Base-by-base conservation (phyloP, 2,329 filamentous ascomycete genomes). In the Pyricularia sp. region DNA sequence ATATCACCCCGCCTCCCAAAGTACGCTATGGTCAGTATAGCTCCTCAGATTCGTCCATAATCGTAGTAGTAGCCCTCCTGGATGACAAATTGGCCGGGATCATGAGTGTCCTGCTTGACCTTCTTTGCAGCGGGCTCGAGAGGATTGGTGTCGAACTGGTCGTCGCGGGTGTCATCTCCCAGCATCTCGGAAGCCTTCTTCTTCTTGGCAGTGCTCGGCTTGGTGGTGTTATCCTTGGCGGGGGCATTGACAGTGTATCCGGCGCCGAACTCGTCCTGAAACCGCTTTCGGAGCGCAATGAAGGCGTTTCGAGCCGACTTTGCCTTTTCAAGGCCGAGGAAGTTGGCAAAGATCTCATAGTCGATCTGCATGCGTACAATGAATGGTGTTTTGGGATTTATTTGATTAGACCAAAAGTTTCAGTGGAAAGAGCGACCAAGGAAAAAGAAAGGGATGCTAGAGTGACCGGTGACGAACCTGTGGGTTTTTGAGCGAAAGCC, bases 251-350 rank as follows among this genome's bases (percentile, higher is more conserved):
- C 31, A n/a, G 1, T n/a, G 42, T 61, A 4, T 9, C 64, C 64
- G 28, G 17, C 69, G 11, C 66, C 68, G 11, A 68, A 84, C 5
- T 88, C 81, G 11, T 68, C 69, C 17, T 85, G 79, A 0, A 88
- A 77, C 64, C 83, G 82, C 77, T 83, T 77, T 69, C 84, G 80
- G 17, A 86, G 85, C 0, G 86, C 86, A 28, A 85, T 86, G 75
- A 88, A 90, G 77, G 88, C 88, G 69, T 85, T 84, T 73, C 71
- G 70, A 3, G 71, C 72, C 3, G 71, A 72, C 14, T 71, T 67
- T 25, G 64, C 31, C 50, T 69, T 71, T 4, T 66, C 55, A 30
- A 72, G 72, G 20, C 71, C 72, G 12, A 71, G 69, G 12, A 72
- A 50, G 11, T 50, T 36, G 3, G 71, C 66, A 30, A 72, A 73